phyloP scores from a whole-genome alignment of 768 basidiomycete species.

The Mycena rebaudengoi region DNA sequence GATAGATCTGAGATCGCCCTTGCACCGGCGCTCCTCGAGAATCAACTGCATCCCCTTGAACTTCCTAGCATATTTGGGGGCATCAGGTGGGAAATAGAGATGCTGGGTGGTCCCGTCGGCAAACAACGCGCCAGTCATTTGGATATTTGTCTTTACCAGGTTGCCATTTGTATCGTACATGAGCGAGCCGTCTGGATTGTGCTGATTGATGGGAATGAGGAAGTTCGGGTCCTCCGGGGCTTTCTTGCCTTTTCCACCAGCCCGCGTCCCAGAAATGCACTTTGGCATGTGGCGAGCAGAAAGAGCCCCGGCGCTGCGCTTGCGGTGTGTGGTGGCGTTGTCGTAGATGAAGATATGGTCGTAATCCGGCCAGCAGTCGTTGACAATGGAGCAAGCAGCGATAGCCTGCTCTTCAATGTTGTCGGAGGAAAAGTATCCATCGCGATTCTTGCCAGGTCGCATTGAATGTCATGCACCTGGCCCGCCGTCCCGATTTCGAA shows the following conservation, averaged over 20 bases:
- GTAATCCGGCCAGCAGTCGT: conserved; percentile 29
- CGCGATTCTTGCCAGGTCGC: conserved; percentile 29
- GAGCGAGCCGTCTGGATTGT: background rate
- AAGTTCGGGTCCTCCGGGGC: background rate
- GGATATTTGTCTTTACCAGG: background rate
- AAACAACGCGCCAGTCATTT: conserved; percentile 26
- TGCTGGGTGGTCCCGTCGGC: background rate
- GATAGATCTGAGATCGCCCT: conserved; percentile 1
- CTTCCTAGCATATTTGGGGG: conserved; percentile 5
- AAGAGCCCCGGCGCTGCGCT: conserved; percentile 30
- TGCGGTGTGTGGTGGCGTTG: conserved; percentile 10
- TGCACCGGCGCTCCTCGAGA: conserved; percentile 17
- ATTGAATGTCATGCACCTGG: conserved; percentile 29
- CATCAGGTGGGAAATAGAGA: conserved; percentile 27
- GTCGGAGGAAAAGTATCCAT: conserved; percentile 34
- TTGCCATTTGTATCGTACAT: background rate
- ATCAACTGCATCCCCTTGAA: conserved; percentile 36
- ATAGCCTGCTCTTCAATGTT: conserved; percentile 17
- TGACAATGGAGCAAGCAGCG: conserved; percentile 34
- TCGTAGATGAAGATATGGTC: conserved; percentile 22
- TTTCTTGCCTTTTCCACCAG: background rate
- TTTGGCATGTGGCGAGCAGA: conserved; percentile 34
- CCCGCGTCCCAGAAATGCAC: background rate
- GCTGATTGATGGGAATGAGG: background rate
- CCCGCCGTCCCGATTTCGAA: conserved; percentile 30